Conservation (phyloP, 768 basidiomycete genomes). For the Paxillus involutus region DNA sequence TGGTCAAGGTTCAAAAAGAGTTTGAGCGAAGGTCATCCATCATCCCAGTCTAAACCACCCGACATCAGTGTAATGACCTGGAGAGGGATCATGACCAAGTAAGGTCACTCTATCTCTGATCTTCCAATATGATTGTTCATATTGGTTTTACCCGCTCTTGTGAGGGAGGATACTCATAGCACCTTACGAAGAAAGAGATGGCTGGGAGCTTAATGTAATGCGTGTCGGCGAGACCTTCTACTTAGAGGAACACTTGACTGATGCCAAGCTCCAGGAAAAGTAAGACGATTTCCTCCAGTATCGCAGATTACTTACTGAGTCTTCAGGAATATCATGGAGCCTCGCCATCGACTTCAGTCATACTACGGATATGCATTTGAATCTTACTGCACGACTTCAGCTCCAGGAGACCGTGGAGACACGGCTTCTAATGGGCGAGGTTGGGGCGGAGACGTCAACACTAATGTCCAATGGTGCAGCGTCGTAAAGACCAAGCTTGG, state of each 20-base stretch:
- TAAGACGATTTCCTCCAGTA: conserved; percentile 32
- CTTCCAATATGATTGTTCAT: conserved; percentile 6
- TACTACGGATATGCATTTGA: conserved; percentile 93
- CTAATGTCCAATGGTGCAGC: conserved; percentile 88
- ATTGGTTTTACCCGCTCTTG: conserved; percentile 20
- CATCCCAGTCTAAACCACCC: conserved; percentile 22
- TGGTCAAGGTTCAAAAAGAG: conserved; percentile 43
- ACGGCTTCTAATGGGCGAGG: conserved; percentile 37
- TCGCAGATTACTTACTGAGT: conserved; percentile 1
- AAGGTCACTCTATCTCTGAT: conserved; percentile 23
- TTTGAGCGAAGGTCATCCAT: conserved; percentile 32
- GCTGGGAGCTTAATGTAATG: conserved; percentile 87
- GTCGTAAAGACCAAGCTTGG: conserved; percentile 86
- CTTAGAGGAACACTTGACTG: conserved; percentile 68
- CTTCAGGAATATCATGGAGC: conserved; percentile 62
- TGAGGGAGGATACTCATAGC: conserved; percentile 74
- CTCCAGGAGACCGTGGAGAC: conserved; percentile 20
- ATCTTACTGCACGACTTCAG: conserved; percentile 70
- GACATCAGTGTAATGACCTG: conserved; percentile 65
- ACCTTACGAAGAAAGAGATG: conserved; percentile 79
- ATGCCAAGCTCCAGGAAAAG: conserved; percentile 64
- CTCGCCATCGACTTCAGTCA: conserved; percentile 58
- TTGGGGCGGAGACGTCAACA: conserved; percentile 83
- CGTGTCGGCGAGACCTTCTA: conserved; percentile 65
- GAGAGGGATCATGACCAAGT: conserved; percentile 88